Conservation (phyloP, 2,329 filamentous ascomycete species). For the Fusarium sp. region DNA sequence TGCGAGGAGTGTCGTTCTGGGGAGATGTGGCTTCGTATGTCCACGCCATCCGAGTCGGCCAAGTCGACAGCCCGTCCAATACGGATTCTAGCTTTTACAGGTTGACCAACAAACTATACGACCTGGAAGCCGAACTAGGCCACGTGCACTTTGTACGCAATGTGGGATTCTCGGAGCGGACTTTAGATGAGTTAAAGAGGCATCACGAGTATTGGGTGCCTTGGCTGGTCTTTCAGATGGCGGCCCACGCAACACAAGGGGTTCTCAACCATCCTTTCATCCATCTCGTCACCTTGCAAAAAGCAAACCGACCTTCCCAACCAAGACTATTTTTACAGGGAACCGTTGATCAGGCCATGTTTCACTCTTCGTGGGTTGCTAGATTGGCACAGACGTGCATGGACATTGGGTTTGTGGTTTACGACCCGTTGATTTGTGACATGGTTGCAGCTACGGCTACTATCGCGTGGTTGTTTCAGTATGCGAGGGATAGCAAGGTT, state of each 20-base stretch:
- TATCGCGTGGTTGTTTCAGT: constrained; percentile 41
- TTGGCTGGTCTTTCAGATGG: constrained; percentile 36
- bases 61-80: constrained; percentile 28
- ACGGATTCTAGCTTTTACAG: constrained; percentile 37
- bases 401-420: constrained; percentile 29
- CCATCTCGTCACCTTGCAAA: constrained; percentile 30
- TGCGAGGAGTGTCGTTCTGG: constrained; percentile 26
- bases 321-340: constrained; percentile 33
- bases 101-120: constrained; percentile 33
- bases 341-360: constrained; percentile 40
- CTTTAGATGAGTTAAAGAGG: constrained; percentile 20
- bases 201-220: constrained; percentile 39
- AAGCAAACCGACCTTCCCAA: constrained; percentile 20
- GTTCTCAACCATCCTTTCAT: constrained; percentile 39
- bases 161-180: constrained; percentile 36
- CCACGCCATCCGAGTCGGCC: constrained; percentile 25
- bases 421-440: constrained; percentile 35
- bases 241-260: constrained; percentile 31
- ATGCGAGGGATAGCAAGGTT: constrained; percentile 32
- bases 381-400: constrained; percentile 37
- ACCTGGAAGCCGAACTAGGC: constrained; percentile 24
- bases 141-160: constrained; percentile 39
- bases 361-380: constrained; percentile 39
- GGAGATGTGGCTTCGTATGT: constrained; percentile 37
- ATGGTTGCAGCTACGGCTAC: constrained; percentile 38